These are phyloP conservation scores for Plantago lanceolata DNA, from an alignment of 305 asterid species.

Conservation along the genomic window DNA sequence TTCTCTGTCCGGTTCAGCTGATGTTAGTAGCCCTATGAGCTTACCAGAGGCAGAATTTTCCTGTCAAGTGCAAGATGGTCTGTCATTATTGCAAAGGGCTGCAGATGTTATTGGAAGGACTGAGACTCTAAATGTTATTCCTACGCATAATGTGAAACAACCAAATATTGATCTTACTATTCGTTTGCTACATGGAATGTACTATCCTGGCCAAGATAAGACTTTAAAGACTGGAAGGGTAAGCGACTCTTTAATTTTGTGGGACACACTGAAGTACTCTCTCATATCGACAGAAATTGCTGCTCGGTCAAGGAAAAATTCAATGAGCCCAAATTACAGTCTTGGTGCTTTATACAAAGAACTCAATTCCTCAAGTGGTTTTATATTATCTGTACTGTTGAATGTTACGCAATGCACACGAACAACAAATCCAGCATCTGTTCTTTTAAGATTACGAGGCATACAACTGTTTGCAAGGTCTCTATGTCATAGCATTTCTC, in stretches of 20 bases:
- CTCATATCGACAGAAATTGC: slow-evolving; percentile 78
- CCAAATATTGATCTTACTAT: slow-evolving; percentile 55
- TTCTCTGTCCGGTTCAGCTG: slow-evolving; percentile 32
- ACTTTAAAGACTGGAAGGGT: slow-evolving; percentile 63
- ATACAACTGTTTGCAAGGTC: slow-evolving; percentile 70
- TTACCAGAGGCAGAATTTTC: slow-evolving; percentile 31
- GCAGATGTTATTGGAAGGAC: slow-evolving; percentile 51
- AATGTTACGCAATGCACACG: slow-evolving; percentile 59
- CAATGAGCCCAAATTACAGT: slow-evolving; percentile 61
- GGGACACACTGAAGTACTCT: slow-evolving; percentile 88
- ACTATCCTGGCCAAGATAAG: slow-evolving; percentile 66
- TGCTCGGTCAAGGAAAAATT: slow-evolving; percentile 67
- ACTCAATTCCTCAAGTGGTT: slow-evolving; percentile 74
- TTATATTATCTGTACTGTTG: slow-evolving; percentile 69
- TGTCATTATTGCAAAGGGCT: slow-evolving; percentile 52
- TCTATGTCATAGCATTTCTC: slow-evolving; percentile 39
- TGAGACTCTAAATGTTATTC: slow-evolving; percentile 48
- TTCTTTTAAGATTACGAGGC: slow-evolving; percentile 63
- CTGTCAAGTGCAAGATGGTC: slow-evolving; percentile 53
- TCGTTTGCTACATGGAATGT: slow-evolving; percentile 59
- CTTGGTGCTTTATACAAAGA: slow-evolving; percentile 59
- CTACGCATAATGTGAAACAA: slow-evolving; percentile 38
- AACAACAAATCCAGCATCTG: slow-evolving; percentile 41
- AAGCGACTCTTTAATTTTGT: slow-evolving; percentile 59
- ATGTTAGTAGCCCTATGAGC: slow-evolving; percentile 31